phyloP scores from a whole-genome alignment of 768 basidiomycete species.

The Galerina marginata region DNA sequence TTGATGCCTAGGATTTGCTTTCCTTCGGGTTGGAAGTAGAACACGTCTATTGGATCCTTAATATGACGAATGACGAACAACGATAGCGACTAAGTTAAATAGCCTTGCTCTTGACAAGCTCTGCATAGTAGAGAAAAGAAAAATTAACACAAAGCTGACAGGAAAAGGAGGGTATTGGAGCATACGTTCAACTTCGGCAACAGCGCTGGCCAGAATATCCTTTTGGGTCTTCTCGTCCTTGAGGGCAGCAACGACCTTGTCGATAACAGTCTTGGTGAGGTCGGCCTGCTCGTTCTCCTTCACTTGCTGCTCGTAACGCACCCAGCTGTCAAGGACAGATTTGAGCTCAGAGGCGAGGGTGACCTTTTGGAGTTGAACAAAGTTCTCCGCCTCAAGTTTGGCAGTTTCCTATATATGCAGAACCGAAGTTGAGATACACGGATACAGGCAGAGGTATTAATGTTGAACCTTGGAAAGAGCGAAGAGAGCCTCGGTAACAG shows the following conservation, averaged over 20 bases:
- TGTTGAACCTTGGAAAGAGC: constrained; percentile 82
- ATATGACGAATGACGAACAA: constrained; percentile 5
- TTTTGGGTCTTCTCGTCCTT: constrained; percentile 89
- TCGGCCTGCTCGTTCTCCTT: constrained; percentile 97
- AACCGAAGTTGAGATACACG: not conserved
- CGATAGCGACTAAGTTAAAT: constrained; percentile 56
- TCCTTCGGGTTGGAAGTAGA: not conserved
- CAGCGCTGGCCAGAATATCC: constrained; percentile 78
- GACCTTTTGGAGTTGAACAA: constrained; percentile 89
- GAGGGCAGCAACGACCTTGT: constrained; percentile 82
- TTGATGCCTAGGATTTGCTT: too few relatives aligned
- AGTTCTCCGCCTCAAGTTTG: constrained; percentile 85
- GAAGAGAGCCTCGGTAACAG: constrained; percentile 89
- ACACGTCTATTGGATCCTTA: constrained; percentile 4
- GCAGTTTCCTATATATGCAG: constrained; percentile 84
- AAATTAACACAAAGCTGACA: not conserved
- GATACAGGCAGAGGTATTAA: not conserved
- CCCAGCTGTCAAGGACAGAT: constrained; percentile 96
- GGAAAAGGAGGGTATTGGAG: constrained; percentile 25
- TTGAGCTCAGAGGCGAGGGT: constrained; percentile 90
- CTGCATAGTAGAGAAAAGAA: constrained; percentile 42
- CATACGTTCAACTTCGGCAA: constrained; percentile 93
- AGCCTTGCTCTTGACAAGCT: constrained; percentile 89
- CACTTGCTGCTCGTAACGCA: constrained; percentile 94
- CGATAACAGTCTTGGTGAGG: constrained; percentile 86